Evolutionary conservation across 768 basidiomycete species (phyloP).

Genomic region (Pleurotus platypus): DNA sequence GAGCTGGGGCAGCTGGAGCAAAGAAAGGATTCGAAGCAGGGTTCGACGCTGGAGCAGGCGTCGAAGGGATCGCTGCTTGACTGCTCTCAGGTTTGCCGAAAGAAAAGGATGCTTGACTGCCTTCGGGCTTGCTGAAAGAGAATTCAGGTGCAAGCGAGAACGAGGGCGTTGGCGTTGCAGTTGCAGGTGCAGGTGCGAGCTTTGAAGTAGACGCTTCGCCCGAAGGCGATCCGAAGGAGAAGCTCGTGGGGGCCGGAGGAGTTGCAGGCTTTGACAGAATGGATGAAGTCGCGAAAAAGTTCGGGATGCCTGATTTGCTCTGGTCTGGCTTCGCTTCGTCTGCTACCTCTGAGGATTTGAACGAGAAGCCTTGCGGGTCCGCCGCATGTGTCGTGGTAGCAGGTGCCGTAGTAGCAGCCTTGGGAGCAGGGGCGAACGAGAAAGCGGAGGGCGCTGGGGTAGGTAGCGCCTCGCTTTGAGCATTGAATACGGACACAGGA

Average conservation of each 20-base stretch:
- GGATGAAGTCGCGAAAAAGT: slow-evolving; percentile 61
- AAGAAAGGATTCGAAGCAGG: not conserved
- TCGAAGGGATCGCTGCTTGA: too few species aligned
- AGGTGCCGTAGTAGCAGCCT: not conserved
- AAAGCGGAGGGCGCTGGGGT: not conserved
- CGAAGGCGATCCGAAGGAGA: not conserved
- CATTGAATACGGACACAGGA: slow-evolving; percentile 5
- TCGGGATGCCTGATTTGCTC: slow-evolving; percentile 38
- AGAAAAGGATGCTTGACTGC: too few species aligned
- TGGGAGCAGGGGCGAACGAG: not conserved
- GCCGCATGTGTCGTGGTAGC: not conserved
- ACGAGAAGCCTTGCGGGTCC: not conserved
- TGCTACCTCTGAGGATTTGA: not conserved
- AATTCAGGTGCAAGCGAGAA: slow-evolving; percentile 12
- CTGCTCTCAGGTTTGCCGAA: too few species aligned
- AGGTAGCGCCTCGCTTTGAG: not conserved
- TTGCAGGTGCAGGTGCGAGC: slow-evolving; percentile 1
- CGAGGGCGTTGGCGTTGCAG: slow-evolving; percentile 13
- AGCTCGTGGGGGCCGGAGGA: slow-evolving; percentile 12
- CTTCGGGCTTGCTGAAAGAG: slow-evolving; percentile 16
- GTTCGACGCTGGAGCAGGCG: too few species aligned
- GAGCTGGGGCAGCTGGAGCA: not conserved
- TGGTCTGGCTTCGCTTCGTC: slow-evolving; percentile 8
- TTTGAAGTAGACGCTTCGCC: not conserved
- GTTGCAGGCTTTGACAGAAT: slow-evolving; percentile 33